A percentile compares a stretch with the other conserved stretches of the same genome.
phyloP scores from a whole-genome alignment of 768 basidiomycete genomes.

The Termitomyces sp. region DNA sequence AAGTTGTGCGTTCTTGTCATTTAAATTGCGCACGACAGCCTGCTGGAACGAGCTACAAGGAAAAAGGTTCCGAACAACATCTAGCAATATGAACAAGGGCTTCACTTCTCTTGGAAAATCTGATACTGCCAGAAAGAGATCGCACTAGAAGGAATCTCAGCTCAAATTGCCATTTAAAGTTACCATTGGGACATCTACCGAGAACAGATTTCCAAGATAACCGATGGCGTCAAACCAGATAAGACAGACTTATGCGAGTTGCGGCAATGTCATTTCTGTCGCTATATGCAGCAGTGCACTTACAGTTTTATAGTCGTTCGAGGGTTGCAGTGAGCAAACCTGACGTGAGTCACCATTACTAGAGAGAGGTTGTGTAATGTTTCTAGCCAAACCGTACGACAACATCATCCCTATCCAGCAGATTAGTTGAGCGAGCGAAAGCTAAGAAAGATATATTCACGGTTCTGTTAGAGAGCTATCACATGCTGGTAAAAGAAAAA shows the following conservation, averaged over 20 bases:
- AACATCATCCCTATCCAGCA: constrained; percentile 47
- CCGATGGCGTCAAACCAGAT: constrained; percentile 71
- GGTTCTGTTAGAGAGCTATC: constrained; percentile 77
- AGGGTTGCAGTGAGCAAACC: constrained; percentile 80
- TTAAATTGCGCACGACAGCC: constrained; percentile 73
- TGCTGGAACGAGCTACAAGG: constrained; percentile 69
- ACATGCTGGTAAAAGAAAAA: constrained; percentile 47
- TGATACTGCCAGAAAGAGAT: constrained; percentile 93
- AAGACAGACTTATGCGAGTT: constrained; percentile 60
- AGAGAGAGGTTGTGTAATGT: background rate
- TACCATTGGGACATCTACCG: constrained; percentile 37
- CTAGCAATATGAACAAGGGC: constrained; percentile 5
- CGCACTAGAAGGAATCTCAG: constrained; percentile 38
- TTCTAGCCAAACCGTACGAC: constrained; percentile 37
- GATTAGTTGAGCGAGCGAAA: background rate
- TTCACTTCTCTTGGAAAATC: constrained; percentile 76
- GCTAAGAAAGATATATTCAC: constrained; percentile 31
- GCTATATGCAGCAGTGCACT: constrained; percentile 30
- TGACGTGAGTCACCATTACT: constrained; percentile 19
- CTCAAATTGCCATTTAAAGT: background rate
- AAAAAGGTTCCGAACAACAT: background rate
- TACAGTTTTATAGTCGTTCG: constrained; percentile 90
- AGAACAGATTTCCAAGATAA: constrained; percentile 76
- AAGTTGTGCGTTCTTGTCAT: constrained; percentile 75
- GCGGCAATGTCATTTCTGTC: constrained; percentile 8